Evolutionary conservation across 176 grass and related monocot species (phyloP), one percentile per base, ranked within the genome.

Genomic region (Aegilops sharonensis): DNA sequence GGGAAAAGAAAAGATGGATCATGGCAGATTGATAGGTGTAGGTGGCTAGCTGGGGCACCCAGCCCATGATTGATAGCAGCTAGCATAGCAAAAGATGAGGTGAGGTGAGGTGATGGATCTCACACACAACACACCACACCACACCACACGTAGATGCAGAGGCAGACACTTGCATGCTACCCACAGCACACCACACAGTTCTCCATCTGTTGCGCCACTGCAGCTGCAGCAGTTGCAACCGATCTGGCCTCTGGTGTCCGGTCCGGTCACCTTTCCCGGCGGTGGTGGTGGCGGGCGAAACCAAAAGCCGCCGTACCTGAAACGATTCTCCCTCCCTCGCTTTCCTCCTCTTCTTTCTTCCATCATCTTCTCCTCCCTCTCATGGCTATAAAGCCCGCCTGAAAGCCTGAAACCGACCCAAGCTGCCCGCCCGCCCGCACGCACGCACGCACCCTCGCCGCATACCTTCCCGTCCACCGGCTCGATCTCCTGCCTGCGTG

Each of bases 261-360:
- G 37, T 57, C 54, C 56, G 56, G 56, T 59, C 56, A 59, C 39
- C 42, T 73, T 45, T 73, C 23, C 24, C 70, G 70, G 70, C 70
- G 70, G 36, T 13, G 61, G 27, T 29, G 61, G 25, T n/a, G 37
- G 0, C 18, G 15, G 37, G 0, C 18, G 15, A 32, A 9, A 32
- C 32, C 1, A 75, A 90, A 68, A 50, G 78, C 62, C 30, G 20
- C 62, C 30, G 87, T 80, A 69, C 79, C 84, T 86, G 84, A 64
- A 86, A 71, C 54, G 40, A 90, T 90, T 90, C 56, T 5, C 34
- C 20, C 64, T n/a, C 29, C 20, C 64, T 31, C 39, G 29, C 56
- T 59, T 59, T 9, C 56, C 2, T 0, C 56, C 20, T 21, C 18
- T 59, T 59, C 54, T 59, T 59, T 54, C 50, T 54, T 18, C 5